A percentile compares a stretch with the other conserved stretches of the same genome.
phyloP scores from a whole-genome alignment of 2,329 filamentous ascomycete genomes.

The Coleophoma crateriformis region DNA sequence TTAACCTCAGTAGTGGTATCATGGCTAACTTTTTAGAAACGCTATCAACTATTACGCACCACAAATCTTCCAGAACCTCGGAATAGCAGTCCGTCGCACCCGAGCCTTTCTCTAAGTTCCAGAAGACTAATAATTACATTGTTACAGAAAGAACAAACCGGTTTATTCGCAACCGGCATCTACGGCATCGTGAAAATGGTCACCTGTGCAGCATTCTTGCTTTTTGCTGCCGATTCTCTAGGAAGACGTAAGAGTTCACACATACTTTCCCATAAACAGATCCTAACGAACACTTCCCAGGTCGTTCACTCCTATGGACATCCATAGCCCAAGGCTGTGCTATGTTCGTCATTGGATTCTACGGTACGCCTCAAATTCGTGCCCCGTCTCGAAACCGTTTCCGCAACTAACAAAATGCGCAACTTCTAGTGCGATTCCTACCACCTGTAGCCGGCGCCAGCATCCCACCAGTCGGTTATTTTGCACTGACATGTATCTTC shows the following conservation, averaged over 20 bases:
- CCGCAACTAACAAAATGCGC: too few species aligned
- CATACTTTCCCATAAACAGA: neutral
- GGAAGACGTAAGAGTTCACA: slow-evolving; percentile 44
- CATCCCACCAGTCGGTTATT: slow-evolving; percentile 62
- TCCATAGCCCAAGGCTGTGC: slow-evolving; percentile 53
- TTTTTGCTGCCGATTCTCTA: slow-evolving; percentile 64
- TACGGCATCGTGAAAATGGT: slow-evolving; percentile 68
- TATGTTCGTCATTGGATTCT: slow-evolving; percentile 69
- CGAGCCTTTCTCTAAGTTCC: too few species aligned
- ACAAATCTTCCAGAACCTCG: slow-evolving; percentile 61
- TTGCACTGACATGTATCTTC: slow-evolving; percentile 67
- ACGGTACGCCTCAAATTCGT: slow-evolving; percentile 34
- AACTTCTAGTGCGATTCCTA: slow-evolving; percentile 35
- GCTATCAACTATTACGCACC: slow-evolving; percentile 52
- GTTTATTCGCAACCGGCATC: slow-evolving; percentile 67
- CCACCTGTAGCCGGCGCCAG: slow-evolving; percentile 46
- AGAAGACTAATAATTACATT: too few species aligned
- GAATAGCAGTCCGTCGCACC: slow-evolving; percentile 44
- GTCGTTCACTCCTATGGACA: slow-evolving; percentile 53
- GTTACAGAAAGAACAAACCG: slow-evolving; percentile 26
- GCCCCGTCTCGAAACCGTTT: too few species aligned
- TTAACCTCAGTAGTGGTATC: neutral
- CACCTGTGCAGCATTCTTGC: slow-evolving; percentile 57
- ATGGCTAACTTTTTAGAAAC: slow-evolving; percentile 33
- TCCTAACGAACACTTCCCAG: neutral